A percentile compares a stretch with the other conserved stretches of the same genome.
Evolutionary conservation across 306 rosid species (phyloP).

Genomic region (Neltuma alba): DNA sequence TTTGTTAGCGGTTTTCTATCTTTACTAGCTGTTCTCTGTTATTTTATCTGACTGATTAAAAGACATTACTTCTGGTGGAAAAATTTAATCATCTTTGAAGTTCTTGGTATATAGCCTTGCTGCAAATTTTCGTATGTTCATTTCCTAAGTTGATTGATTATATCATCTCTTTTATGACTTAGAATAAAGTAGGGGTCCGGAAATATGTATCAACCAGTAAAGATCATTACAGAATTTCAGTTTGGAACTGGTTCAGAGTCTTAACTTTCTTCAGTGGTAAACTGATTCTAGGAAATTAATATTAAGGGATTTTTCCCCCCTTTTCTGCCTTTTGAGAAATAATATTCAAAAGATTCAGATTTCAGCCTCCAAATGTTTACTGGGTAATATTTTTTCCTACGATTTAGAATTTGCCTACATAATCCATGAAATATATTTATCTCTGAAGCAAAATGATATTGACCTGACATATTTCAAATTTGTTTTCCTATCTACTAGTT

Average conservation of each 20-base stretch:
- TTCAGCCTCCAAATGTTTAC: conserved; percentile 1
- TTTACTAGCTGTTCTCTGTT: not conserved
- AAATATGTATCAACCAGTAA: not conserved
- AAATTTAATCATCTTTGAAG: conserved; percentile 2
- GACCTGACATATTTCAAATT: conserved; percentile 2
- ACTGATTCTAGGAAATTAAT: not conserved
- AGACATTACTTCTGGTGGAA: conserved; percentile 7
- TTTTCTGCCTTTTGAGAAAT: not conserved
- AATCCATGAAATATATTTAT: conserved; percentile 5
- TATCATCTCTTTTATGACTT: not conserved
- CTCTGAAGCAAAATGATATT: conserved; percentile 4
- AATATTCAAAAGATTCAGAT: not conserved
- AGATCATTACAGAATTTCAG: conserved; percentile 2
- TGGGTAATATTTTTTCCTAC: conserved; percentile 4
- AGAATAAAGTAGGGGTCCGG: not conserved
- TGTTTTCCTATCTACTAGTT: not conserved
- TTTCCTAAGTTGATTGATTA: not conserved
- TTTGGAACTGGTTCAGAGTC: conserved; percentile 11
- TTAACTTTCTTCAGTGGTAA: conserved; percentile 14
- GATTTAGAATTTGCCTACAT: conserved; percentile 15
- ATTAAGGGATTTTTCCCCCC: not conserved
- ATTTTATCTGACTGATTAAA: conserved; percentile 13
- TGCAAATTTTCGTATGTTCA: not conserved
- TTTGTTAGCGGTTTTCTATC: not conserved
- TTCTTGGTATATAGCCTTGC: conserved; percentile 27